A percentile compares a stretch with the other conserved stretches of the same genome.
Conservation (phyloP, 257 asterid species). For the Primulina huaijiensis region DNA sequence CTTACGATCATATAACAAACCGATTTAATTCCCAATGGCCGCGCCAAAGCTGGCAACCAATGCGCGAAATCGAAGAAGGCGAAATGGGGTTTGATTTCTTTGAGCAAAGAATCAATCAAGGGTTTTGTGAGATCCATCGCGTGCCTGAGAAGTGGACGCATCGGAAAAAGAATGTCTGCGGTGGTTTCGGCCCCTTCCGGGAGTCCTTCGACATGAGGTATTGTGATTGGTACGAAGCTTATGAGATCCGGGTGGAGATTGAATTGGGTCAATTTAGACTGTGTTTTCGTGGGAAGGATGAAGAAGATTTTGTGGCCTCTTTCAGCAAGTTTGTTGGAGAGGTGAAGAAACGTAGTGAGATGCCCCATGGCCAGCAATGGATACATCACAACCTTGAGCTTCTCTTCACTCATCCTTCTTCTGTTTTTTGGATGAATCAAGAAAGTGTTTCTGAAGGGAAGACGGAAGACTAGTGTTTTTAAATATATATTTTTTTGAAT, state of each 20-base stretch:
- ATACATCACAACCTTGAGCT: conserved; percentile 36
- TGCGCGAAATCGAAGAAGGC: conserved; percentile 44
- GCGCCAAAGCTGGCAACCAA: conserved; percentile 50
- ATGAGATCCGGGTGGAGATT: conserved; percentile 42
- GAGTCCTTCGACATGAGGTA: conserved; percentile 53
- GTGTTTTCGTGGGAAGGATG: conserved; percentile 33
- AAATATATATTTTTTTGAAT: too few species aligned
- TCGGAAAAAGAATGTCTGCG: conserved; percentile 43
- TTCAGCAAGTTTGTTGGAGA: conserved; percentile 46
- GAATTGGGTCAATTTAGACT: conserved; percentile 19
- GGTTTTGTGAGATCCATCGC: conserved; percentile 54
- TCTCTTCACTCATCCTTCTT: neutral
- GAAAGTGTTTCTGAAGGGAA: neutral
- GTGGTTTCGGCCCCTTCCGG: conserved; percentile 47
- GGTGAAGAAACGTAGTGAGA: conserved; percentile 38
- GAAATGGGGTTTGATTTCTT: conserved; percentile 35
- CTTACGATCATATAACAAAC: conserved; percentile 31
- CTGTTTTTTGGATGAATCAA: neutral
- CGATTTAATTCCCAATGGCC: conserved; percentile 35
- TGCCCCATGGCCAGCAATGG: conserved; percentile 71
- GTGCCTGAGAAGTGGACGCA: conserved; percentile 23
- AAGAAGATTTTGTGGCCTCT: conserved; percentile 48
- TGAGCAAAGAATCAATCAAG: conserved; percentile 26
- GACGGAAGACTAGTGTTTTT: too few species aligned
- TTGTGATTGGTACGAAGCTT: conserved; percentile 31